Conservation (phyloP, 108 stramenopile genomes). For the Phaeodactylum tricornutum region DNA sequence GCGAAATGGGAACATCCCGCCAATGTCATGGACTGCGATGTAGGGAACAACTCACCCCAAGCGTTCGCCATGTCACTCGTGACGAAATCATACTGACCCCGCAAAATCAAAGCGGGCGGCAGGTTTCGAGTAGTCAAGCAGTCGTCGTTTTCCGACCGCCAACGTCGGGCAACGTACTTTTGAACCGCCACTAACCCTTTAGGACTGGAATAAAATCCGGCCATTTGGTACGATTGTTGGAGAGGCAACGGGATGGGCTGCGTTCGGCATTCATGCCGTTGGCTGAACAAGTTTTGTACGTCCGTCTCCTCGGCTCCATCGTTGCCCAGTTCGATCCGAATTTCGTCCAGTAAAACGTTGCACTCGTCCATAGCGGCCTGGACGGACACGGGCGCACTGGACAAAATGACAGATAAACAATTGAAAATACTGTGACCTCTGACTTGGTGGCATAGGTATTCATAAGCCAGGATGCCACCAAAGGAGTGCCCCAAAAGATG, state of each 20-base stretch:
- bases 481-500: constrained; percentile 47
- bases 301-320: constrained; percentile 17
- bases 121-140: background rate
- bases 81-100: constrained; percentile 46
- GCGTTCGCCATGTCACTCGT: constrained; percentile 18
- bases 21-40: constrained; percentile 9
- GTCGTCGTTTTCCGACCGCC: background rate
- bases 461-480: constrained; percentile 42
- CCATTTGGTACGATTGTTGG: constrained; percentile 39
- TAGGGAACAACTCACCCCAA: constrained; percentile 13
- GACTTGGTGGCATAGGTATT: constrained; percentile 16
- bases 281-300: constrained; percentile 27
- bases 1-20: constrained; percentile 29
- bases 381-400: constrained; percentile 39
- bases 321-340: constrained; percentile 9
- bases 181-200: constrained; percentile 43
- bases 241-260: constrained; percentile 28
- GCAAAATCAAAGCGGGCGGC: constrained; percentile 28
- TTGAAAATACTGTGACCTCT: background rate
- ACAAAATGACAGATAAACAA: constrained; percentile 43
- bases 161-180: constrained; percentile 20
- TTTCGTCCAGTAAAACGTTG: constrained; percentile 20
- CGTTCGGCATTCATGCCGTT: constrained; percentile 52
- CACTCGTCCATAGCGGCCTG: constrained; percentile 12
- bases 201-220: constrained; percentile 36